phyloP scores from a whole-genome alignment of 2,329 filamentous ascomycete genomes.

The Fonsecaea nubica region DNA sequence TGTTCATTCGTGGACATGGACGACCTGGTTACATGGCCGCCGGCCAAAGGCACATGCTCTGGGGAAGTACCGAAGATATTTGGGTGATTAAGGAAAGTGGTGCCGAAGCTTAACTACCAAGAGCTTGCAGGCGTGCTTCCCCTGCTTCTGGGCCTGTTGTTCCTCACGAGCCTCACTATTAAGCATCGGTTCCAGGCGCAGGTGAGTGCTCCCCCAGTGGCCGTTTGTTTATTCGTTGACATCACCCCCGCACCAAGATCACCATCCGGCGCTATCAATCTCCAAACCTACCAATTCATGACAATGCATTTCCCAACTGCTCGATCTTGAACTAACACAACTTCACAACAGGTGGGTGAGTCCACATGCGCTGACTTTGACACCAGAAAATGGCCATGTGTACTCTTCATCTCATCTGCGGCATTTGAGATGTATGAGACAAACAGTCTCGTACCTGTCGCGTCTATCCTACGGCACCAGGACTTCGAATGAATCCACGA shows the following conservation, averaged over 20 bases:
- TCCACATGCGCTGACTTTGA: neutral
- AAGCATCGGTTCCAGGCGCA: neutral
- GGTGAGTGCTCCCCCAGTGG: neutral
- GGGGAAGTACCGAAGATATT: slow-evolving; percentile 9
- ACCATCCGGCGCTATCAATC: slow-evolving; percentile 1
- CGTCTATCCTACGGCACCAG: neutral
- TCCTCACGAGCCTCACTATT: no score
- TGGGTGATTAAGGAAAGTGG: slow-evolving; percentile 1
- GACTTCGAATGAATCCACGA: slow-evolving; percentile 1
- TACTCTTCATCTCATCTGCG: neutral
- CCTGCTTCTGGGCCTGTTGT: neutral
- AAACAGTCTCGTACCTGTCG: neutral
- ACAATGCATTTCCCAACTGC: neutral
- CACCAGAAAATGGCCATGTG: neutral
- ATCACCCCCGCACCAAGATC: slow-evolving; percentile 27
- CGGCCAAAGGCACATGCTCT: slow-evolving; percentile 1
- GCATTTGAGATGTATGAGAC: neutral
- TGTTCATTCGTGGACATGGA: neutral
- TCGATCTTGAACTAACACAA: neutral
- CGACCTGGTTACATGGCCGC: neutral
- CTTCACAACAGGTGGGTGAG: neutral
- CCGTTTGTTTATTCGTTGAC: slow-evolving; percentile 27
- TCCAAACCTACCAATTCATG: slow-evolving; percentile 2
- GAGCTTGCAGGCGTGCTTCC: neutral
- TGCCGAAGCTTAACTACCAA: slow-evolving; percentile 1